phyloP scores from a whole-genome alignment of 352 stramenopile species.

The Pythium brachiatum region DNA sequence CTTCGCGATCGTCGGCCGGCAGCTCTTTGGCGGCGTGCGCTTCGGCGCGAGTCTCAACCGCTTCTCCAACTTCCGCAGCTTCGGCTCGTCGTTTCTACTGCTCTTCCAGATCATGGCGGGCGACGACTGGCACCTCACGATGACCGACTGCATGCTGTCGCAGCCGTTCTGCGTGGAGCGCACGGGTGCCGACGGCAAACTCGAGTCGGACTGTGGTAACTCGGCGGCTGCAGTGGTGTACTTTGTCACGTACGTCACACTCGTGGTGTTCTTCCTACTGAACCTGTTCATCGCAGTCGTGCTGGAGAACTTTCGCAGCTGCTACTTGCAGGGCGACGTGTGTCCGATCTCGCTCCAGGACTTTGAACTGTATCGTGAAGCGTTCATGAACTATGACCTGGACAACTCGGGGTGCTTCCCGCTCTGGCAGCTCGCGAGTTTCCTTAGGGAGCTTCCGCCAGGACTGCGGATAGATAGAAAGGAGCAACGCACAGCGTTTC shows the following conservation, averaged over 20 bases:
- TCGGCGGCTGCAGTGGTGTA: slow-evolving; percentile 42
- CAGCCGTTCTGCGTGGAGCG: slow-evolving; percentile 61
- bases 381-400: slow-evolving; percentile 64
- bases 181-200: slow-evolving; percentile 27
- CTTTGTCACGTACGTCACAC: slow-evolving; percentile 70
- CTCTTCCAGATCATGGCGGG: slow-evolving; percentile 84
- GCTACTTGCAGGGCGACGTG: slow-evolving; percentile 75
- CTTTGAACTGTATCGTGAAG: slow-evolving; percentile 69
- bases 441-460: slow-evolving; percentile 52
- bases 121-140: slow-evolving; percentile 79
- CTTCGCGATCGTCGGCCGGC: slow-evolving; percentile 66
- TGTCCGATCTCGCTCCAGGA: slow-evolving; percentile 73
- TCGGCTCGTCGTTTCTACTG: slow-evolving; percentile 55
- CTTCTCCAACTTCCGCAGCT: slow-evolving; percentile 74
- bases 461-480: slow-evolving; percentile 46
- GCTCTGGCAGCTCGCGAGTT: slow-evolving; percentile 61
- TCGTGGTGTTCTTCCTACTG: slow-evolving; percentile 81
- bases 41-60: slow-evolving; percentile 56
- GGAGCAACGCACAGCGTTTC: slow-evolving; percentile 47
- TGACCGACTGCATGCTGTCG: slow-evolving; percentile 73
- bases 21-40: slow-evolving; percentile 69
- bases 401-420: slow-evolving; percentile 53
- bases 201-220: slow-evolving; percentile 67
- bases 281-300: slow-evolving; percentile 85
- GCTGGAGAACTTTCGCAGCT: slow-evolving; percentile 79